Conservation (phyloP, 2,329 filamentous ascomycete species). For the Penicillium frequentans region DNA sequence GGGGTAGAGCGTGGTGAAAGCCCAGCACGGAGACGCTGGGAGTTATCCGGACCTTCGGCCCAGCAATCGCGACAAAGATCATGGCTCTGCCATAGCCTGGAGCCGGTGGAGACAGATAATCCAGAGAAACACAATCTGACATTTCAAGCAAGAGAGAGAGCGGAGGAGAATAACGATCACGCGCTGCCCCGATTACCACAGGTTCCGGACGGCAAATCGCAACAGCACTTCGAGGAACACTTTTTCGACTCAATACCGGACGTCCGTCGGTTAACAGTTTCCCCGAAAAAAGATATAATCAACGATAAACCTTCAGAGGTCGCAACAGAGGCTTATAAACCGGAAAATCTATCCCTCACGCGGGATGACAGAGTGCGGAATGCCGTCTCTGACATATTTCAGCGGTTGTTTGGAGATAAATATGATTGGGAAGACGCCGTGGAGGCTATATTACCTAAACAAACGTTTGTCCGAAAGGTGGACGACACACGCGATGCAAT, state of each 20-base stretch:
- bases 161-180: constrained; percentile 5
- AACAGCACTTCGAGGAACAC: constrained; percentile 3
- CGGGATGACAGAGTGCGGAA: constrained; percentile 19
- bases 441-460: constrained; percentile 37
- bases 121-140: constrained; percentile 13
- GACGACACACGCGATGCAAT: constrained; percentile 22
- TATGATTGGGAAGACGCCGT: constrained; percentile 27
- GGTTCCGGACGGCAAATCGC: constrained; percentile 5
- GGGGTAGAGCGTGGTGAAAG: constrained; percentile 15
- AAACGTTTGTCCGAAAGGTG: neutral
- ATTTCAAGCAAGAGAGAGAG: neutral
- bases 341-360: constrained; percentile 10
- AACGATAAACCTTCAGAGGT: neutral
- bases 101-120: constrained; percentile 22
- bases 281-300: neutral
- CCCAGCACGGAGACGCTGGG: constrained; percentile 17
- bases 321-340: neutral
- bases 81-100: constrained; percentile 28
- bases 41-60: constrained; percentile 18
- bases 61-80: constrained; percentile 24
- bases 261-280: neutral
- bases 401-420: constrained; percentile 18
- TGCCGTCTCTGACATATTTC: constrained; percentile 26
- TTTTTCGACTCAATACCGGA: constrained; percentile 5
- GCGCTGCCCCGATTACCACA: constrained; percentile 8